These are phyloP conservation scores for Aspergillus brasiliensis DNA, from an alignment of 2,329 filamentous ascomycete genomes.

Conservation along the genomic window DNA sequence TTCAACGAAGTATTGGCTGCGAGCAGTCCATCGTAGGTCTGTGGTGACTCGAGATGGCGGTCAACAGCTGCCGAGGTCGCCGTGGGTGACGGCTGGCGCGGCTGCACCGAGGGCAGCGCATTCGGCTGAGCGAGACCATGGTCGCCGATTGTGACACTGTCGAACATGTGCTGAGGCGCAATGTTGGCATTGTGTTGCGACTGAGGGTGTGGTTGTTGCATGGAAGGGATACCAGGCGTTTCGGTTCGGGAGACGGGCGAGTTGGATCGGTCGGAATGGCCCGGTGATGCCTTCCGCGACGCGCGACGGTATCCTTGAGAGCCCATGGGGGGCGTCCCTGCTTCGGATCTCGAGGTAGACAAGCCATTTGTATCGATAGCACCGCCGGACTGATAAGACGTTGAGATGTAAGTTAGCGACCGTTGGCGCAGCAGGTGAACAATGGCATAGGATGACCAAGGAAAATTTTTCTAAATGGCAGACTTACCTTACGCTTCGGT, in stretches of 20 bases:
- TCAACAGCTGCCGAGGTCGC: conserved; percentile 59
- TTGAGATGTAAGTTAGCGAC: conserved; percentile 26
- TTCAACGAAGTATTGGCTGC: conserved; percentile 85
- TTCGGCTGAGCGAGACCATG: conserved; percentile 64
- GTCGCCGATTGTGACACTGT: conserved; percentile 67
- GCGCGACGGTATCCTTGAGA: conserved; percentile 63
- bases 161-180: conserved; percentile 77
- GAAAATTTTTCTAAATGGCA: conserved; percentile 27
- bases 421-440: conserved; percentile 20
- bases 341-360: conserved; percentile 57
- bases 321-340: conserved; percentile 58
- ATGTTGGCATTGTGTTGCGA: conserved; percentile 66
- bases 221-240: conserved; percentile 65
- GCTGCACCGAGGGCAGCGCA: conserved; percentile 53
- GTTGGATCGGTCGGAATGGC: conserved; percentile 71
- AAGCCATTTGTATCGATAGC: conserved; percentile 60
- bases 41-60: conserved; percentile 69
- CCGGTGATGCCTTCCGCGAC: conserved; percentile 72
- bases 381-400: conserved; percentile 42
- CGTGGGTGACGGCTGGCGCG: conserved; percentile 62
- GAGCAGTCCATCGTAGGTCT: conserved; percentile 77
- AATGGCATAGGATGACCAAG: conserved; percentile 9
- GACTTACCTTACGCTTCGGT: conserved; percentile 77
- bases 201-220: conserved; percentile 54
- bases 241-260: conserved; percentile 78